Base-by-base conservation (phyloP, 192 early-diverging fungal species). In the Globomyces pollinis-pini region DNA sequence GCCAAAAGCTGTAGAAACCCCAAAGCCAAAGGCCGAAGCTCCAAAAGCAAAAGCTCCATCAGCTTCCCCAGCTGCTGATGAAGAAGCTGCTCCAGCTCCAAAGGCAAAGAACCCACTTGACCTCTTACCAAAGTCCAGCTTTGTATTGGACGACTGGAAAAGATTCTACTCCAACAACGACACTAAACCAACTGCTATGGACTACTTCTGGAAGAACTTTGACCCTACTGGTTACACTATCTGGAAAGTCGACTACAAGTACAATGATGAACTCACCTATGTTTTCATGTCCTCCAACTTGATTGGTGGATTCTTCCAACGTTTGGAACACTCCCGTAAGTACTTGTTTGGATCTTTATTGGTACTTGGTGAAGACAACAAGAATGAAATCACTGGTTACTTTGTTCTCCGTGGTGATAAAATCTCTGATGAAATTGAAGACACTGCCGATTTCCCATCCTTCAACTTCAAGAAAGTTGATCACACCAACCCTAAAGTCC, bases 111-210 rank as follows among this genome's bases (percentile, higher is more conserved):
- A 84, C 81, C 83, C 84, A 68, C 75, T 93, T 58, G 91, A 94
- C 67, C 74, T 85, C 63, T 79, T 93, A 62, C 92, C 91, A 59
- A 82, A 84, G 47, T 84, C 89, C 62, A 65, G 75, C 60, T 87
- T 96, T 75, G 71, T 79, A 63, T 66, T 96, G 44, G 91, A 96
- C 58, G 86, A 87, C 61, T 96, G 93, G 92, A 96, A 96, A 82
- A 87, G 91, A 57, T 85, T 90, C 75, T 96, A 96, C 85, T 94
- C 91, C 51, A 96, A 96, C 87, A 91, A 93, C 77, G 84, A 92
- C 49, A 91, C 91, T 65, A 73, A 76, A 61, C 86, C 87, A 47
- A 80, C 74, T 39, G 93, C 93, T 61, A 75, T 87, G 68, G 76
- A 93, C 72, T 96, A 89, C 88, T 89, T 96, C 75, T 96, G 93